Conservation (phyloP, 306 rosid species). For the Trifolium repens region DNA sequence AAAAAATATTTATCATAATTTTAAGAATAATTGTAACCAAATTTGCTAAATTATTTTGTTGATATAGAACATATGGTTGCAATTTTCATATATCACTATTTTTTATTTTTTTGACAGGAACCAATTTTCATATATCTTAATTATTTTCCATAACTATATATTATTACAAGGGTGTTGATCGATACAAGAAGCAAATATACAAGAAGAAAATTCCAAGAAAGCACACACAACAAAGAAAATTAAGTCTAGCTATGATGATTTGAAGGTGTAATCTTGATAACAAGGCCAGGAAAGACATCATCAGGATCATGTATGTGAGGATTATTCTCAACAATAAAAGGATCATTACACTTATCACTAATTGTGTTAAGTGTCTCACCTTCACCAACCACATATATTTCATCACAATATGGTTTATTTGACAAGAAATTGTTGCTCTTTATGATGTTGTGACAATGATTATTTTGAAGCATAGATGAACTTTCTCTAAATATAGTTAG, state of each 20-base stretch:
- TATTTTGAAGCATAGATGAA: not conserved
- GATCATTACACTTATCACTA: constrained; percentile 61
- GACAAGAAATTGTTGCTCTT: constrained; percentile 13
- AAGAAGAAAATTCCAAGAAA: not conserved
- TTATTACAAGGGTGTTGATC: not conserved
- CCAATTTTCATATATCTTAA: not conserved
- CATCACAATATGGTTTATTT: constrained; percentile 48
- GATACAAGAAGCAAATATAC: no score
- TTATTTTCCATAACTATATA: not conserved
- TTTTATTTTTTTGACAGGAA: no score
- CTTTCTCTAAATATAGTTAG: constrained; percentile 33
- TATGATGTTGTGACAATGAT: not conserved
- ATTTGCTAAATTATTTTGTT: not conserved
- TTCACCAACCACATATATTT: constrained; percentile 62
- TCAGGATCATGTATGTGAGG: constrained; percentile 65
- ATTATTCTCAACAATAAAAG: constrained; percentile 60
- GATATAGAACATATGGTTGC: not conserved
- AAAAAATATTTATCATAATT: no score
- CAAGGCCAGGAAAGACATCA: constrained; percentile 51
- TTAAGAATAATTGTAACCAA: no score
- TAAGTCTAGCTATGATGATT: not conserved
- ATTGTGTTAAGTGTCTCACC: constrained; percentile 63
- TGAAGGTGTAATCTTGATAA: constrained; percentile 39
- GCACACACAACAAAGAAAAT: not conserved
- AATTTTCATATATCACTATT: not conserved